Conservation (phyloP, 2,329 filamentous ascomycete species). For the Fusarium tricinctum region DNA sequence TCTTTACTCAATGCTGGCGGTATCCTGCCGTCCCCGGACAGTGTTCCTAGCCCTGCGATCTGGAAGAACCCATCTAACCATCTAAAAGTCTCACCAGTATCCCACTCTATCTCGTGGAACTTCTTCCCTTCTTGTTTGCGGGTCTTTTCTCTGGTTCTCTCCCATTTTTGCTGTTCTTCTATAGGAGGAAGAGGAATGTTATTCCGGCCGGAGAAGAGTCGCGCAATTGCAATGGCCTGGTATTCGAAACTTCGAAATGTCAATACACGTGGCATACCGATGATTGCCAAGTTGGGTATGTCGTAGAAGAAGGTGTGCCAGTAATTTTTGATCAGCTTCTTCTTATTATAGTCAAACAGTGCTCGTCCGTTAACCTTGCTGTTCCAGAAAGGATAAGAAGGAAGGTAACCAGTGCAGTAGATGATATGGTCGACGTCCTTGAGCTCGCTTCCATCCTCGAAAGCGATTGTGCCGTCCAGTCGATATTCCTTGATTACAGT, state of each 20-base stretch:
- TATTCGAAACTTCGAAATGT: slow-evolving; percentile 70
- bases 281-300: slow-evolving; percentile 62
- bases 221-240: slow-evolving; percentile 66
- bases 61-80: slow-evolving; percentile 63
- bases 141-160: slow-evolving; percentile 55
- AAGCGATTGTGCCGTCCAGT: slow-evolving; percentile 60
- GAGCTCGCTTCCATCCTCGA: slow-evolving; percentile 55
- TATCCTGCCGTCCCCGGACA: slow-evolving; percentile 62
- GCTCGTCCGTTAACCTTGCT: slow-evolving; percentile 58
- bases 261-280: slow-evolving; percentile 65
- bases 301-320: slow-evolving; percentile 67
- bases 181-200: slow-evolving; percentile 56
- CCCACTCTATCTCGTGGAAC: slow-evolving; percentile 69
- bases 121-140: slow-evolving; percentile 53
- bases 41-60: slow-evolving; percentile 63
- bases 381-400: slow-evolving; percentile 66
- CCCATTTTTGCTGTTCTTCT: slow-evolving; percentile 62
- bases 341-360: slow-evolving; percentile 64
- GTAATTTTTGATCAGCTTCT: slow-evolving; percentile 62
- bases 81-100: slow-evolving; percentile 63
- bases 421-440: slow-evolving; percentile 57
- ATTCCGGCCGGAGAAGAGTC: slow-evolving; percentile 62
- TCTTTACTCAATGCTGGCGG: slow-evolving; percentile 62
- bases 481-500: slow-evolving; percentile 63
- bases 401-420: slow-evolving; percentile 61